Conservation (phyloP, 495 filamentous ascomycete species). For the Neurospora sp. region DNA sequence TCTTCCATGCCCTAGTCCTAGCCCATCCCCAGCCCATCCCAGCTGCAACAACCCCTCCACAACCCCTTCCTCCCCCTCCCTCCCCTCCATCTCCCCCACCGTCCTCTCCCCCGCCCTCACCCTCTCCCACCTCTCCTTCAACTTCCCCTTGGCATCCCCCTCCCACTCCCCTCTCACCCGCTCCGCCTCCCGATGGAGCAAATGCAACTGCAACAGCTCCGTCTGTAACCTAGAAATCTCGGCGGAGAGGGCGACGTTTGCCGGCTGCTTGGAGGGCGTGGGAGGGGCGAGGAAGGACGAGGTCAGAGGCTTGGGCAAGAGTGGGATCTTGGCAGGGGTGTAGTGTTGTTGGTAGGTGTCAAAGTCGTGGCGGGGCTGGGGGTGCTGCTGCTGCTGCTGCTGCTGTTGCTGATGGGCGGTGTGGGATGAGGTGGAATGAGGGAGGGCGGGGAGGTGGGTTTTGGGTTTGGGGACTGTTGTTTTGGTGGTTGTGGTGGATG, state of each 20-base stretch:
- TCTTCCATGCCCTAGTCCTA: conserved; percentile 2
- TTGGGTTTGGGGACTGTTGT: conserved; percentile 1
- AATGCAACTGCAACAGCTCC: conserved; percentile 61
- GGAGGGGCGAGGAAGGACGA: conserved; percentile 42
- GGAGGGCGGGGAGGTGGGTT: conserved; percentile 7
- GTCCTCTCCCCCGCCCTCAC: conserved; percentile 24
- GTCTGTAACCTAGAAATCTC: conserved; percentile 56
- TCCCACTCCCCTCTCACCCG: conserved; percentile 31
- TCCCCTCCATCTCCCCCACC: conserved; percentile 19
- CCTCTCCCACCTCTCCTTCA: conserved; percentile 30
- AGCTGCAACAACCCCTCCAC: not conserved
- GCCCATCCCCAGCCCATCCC: conserved; percentile 23
- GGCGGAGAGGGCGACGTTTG: conserved; percentile 44
- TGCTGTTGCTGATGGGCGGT: not conserved
- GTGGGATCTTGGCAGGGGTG: conserved; percentile 48
- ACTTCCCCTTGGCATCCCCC: conserved; percentile 31
- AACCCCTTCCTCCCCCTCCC: conserved; percentile 10
- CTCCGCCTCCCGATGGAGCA: conserved; percentile 48
- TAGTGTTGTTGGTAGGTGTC: conserved; percentile 61
- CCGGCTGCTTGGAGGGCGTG: conserved; percentile 40
- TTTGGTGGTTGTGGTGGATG: not conserved
- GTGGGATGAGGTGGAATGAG: not conserved
- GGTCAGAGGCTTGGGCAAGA: conserved; percentile 45
- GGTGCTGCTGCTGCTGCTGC: not conserved
- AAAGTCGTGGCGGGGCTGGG: conserved; percentile 40